Base-by-base conservation (phyloP, 805 yeast genomes). In the Lipomyces japonicus region DNA sequence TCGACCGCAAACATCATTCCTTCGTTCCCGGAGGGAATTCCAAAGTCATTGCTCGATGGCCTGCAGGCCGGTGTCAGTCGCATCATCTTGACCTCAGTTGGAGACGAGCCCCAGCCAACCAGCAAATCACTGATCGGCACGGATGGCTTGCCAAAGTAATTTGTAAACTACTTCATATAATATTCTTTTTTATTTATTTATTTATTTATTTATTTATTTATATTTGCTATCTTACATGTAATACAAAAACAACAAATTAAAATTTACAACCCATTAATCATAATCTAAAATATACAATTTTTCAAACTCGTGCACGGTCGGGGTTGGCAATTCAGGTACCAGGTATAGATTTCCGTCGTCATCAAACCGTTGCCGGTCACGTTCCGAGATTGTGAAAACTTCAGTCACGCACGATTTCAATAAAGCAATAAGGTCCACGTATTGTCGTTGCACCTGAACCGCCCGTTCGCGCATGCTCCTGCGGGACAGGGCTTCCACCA, bases 291-390 rank as follows among this genome's bases (percentile, higher is more conserved):
- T 51, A 4, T 41, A 42, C 47, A 54, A 16, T 39, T 46, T 49
- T 24, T 40, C 58, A 36, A 47, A 54, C 24, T 14, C 26, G 18
- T 39, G 46, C 10, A 54, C 46, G n/a, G 21, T 31, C 25, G 58
- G 58, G n/a, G 36, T 35, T n/a, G 48, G 32, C 16, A 35, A 19
- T 25, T 52, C 60, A 1, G 60, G 59, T 25, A 56, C n/a, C 22
- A 51, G 40, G 61, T 87, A 91, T 9, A 86, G 77, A 56, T 84
- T 82, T 1, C 97, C 97, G 54, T 86, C 79, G 35, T 90, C 97
- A 65, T 90, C 91, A 49, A 85, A 70, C 68, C 97, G 79, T 68
- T 88, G 95, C 59, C 96, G 76, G 61, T 90, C 96, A 59, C 79
- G 79, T 61, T 88, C 96, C 57, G 86, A 82, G 66, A 89, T 80